phyloP scores from a whole-genome alignment of 2,329 filamentous ascomycete genomes.

The Ascochyta viciae-villosae region DNA sequence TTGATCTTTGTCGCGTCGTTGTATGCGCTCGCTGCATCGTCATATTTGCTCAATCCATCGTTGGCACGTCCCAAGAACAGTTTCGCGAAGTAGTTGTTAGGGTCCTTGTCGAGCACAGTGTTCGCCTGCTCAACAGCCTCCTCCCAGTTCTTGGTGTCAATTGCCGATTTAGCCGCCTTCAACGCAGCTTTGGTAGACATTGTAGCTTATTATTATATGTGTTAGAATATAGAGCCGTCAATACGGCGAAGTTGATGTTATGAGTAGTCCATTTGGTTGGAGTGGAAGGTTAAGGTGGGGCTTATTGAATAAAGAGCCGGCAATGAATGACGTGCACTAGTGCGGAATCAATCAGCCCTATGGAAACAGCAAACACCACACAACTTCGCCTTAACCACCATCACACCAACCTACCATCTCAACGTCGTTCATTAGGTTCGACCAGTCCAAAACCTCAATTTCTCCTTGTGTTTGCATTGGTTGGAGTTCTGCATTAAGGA shows the following conservation, averaged over 20 bases:
- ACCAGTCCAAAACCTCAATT: background rate
- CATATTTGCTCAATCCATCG: slow-evolving; percentile 75
- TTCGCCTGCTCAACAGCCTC: slow-evolving; percentile 74
- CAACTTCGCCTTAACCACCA: slow-evolving; percentile 15
- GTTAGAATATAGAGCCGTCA: slow-evolving; percentile 2
- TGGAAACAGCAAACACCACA: slow-evolving; percentile 31
- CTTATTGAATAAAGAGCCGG: slow-evolving; percentile 15
- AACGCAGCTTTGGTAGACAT: slow-evolving; percentile 71
- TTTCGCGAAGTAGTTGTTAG: slow-evolving; percentile 83
- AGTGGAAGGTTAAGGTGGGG: slow-evolving; percentile 20
- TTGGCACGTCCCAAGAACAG: slow-evolving; percentile 88
- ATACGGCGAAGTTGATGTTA: slow-evolving; percentile 25
- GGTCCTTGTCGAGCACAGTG: slow-evolving; percentile 73
- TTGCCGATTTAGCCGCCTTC: slow-evolving; percentile 79
- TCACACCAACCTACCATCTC: slow-evolving; percentile 1
- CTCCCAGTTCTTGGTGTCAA: slow-evolving; percentile 81
- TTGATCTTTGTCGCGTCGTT: slow-evolving; percentile 74
- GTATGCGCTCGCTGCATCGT: slow-evolving; percentile 81
- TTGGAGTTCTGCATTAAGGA: slow-evolving; percentile 8
- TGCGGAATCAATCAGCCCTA: slow-evolving; percentile 36
- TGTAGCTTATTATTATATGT: background rate
- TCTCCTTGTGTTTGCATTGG: background rate
- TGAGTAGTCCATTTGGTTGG: slow-evolving; percentile 29
- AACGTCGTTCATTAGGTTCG: slow-evolving; percentile 5
- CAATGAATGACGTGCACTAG: slow-evolving; percentile 41